These are phyloP conservation scores for Lasiosphaeria ovina DNA, from an alignment of 495 filamentous ascomycete species.

Conservation along the genomic window DNA sequence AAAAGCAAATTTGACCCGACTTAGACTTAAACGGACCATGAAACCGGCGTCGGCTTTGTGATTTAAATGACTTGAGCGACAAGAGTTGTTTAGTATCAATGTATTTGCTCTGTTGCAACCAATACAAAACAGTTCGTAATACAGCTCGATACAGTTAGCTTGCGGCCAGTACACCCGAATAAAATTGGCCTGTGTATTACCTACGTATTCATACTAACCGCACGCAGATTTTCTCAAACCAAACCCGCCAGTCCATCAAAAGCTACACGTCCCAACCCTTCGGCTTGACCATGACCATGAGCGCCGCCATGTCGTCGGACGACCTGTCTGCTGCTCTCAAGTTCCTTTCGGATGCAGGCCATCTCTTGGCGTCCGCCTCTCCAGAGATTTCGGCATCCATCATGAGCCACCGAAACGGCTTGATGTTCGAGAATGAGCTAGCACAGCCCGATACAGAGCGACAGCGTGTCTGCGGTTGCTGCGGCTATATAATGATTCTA, in stretches of 20 bases:
- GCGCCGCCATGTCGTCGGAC: conserved; percentile 28
- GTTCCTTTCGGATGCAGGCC: conserved; percentile 51
- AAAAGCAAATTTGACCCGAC: too few relatives aligned
- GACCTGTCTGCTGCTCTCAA: conserved; percentile 31
- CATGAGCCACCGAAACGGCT: conserved; percentile 42
- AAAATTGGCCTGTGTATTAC: too few relatives aligned
- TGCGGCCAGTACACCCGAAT: too few relatives aligned
- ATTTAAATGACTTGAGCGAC: too few relatives aligned
- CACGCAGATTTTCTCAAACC: background rate
- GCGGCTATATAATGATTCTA: conserved; percentile 51
- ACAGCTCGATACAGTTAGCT: too few relatives aligned
- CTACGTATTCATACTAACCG: too few relatives aligned
- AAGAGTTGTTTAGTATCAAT: too few relatives aligned
- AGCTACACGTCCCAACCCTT: background rate
- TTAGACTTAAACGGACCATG: too few relatives aligned
- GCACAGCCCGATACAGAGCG: conserved; percentile 41
- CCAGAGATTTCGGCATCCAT: conserved; percentile 51
- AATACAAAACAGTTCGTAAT: too few relatives aligned
- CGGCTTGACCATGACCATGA: background rate
- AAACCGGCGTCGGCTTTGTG: too few relatives aligned
- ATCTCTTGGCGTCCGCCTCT: conserved; percentile 44
- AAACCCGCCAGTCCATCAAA: background rate
- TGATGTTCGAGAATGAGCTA: conserved; percentile 44
- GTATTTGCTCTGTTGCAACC: too few relatives aligned
- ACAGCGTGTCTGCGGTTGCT: conserved; percentile 49